phyloP scores from a whole-genome alignment of 495 filamentous ascomycete species.

The Diplogelasinospora grovesii region DNA sequence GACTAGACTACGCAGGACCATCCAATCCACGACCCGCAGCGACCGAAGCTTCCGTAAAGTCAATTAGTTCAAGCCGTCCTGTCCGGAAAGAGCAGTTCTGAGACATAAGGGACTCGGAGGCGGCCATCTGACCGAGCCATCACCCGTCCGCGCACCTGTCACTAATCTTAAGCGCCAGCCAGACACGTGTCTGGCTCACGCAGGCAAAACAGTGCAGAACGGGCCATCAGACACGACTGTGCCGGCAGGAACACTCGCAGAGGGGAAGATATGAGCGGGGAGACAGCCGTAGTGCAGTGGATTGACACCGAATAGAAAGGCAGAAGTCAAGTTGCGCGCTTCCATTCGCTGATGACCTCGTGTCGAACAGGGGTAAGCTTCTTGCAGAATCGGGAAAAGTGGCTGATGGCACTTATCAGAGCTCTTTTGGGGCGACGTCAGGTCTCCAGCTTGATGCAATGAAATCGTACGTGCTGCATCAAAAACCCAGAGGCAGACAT shows the following conservation, averaged over 20 bases:
- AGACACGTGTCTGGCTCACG: no score
- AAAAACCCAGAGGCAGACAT: no score
- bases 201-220: no score
- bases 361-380: slow-evolving; percentile 12
- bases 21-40: no score
- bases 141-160: no score
- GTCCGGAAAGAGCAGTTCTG: no score
- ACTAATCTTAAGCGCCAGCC: no score
- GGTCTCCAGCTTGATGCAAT: not conserved
- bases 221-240: slow-evolving; percentile 1
- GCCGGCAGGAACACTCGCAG: slow-evolving; percentile 1
- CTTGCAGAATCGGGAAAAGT: slow-evolving; percentile 12
- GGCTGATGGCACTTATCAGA: not conserved
- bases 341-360: slow-evolving; percentile 11
- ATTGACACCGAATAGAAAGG: slow-evolving; percentile 17
- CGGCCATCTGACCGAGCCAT: no score
- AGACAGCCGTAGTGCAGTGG: not conserved
- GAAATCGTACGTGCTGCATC: slow-evolving; percentile 4
- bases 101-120: no score
- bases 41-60: no score
- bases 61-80: no score
- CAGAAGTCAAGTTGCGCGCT: slow-evolving; percentile 5
- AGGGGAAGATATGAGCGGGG: not conserved
- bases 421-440: slow-evolving; percentile 5
- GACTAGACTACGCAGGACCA: no score